Base-by-base conservation (phyloP, 257 asterid genomes). In the Primulina huaijiensis region DNA sequence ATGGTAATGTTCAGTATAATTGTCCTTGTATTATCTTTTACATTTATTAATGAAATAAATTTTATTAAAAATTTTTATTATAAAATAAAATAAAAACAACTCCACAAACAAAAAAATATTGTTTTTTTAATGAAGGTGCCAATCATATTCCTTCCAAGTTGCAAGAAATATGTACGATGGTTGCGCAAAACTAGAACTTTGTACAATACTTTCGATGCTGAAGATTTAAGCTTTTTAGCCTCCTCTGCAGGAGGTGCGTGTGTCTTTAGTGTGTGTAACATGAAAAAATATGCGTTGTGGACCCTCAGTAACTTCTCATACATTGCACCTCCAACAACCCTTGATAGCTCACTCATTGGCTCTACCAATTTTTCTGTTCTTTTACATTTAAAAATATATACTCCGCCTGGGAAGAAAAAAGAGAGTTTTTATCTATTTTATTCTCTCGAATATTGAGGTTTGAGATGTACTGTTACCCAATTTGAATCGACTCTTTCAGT, bases 301-400 rank as follows among this genome's bases (percentile, higher is more conserved):
- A 65, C 81, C 81, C 76, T 52, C 74, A 7, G 3, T 29, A 64
- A 73, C 60, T 77, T 73, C 76, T 59, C 71, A 71, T 77, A 55
- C 82, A 81, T 64, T 77, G 82, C n/a, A 77, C 70, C 78, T 74
- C 35, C 73, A 67, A 76, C 75, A 74, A 74, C 25, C 25, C 25
- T 63, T 71, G 34, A 12, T 8, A 8, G 46, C 50, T 37, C 21
- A 33, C 27, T 61, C 56, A 23, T 67, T 56, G 20, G 29, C 52
- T 14, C 52, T 34, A 38, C 59, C 21, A 20, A 40, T 37, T 67
- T 53, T 11, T 30, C 40, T 30, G 25, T 30, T 31, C 0, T 50
- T 46, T 40, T 74, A 4, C 31, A 30, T 19, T 40, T 59, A 3
- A 31, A 3, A 31, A 20, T 6, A 25, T 40, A 25, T 40, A 31